Base-by-base conservation (phyloP, 2,329 filamentous ascomycete genomes). In the Diaporthe citriasiana region DNA sequence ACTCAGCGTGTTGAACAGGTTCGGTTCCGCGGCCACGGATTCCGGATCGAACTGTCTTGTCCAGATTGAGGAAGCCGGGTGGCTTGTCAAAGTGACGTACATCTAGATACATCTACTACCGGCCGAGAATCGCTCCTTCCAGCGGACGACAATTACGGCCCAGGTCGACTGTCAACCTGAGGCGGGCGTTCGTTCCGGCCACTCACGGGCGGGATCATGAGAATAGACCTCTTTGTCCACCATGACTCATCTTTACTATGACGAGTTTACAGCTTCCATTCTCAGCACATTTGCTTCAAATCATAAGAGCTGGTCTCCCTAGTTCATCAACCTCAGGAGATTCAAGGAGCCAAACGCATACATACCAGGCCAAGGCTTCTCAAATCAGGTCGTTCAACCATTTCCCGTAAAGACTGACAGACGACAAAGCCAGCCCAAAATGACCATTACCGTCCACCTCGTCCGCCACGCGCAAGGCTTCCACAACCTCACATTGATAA, bases 381-480 rank as follows among this genome's bases (percentile, higher is more conserved):
- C 22, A 19, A 17, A 13, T 42, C 40, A 42, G 5, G 3, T 60
- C 57, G 30, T 17, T 45, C 8, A 12, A 30, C 22, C 19, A 57
- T 3, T 8, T 57, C 19, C 7, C 55, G 19, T 4, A 15, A 38
- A 12, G 40, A 25, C 56, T 38, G 6, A 38, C 19, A 42, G 30
- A 35, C 50, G 51, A 4, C 33, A 40, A 33, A 38, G 17, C 15
- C 45, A 27, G 22, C 63, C 70, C 65, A 73, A 27, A 15, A 89
- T 90, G 88, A 81, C 86, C 3, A 86, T 87, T 35, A 89, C 86
- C 56, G 85, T 94, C 77, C 90, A 93, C 82, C 86, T 93, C 77
- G 89, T 95, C 79, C 92, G 93, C 83, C 93, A 95, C 82, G 93
- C 92, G 17, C 87, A 94, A 84, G 95, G 94, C 83, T 91, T 90